These are phyloP conservation scores for Nepenthes mirabilis DNA, from an alignment of 148 eudicot genomes.

Conservation along the genomic window DNA sequence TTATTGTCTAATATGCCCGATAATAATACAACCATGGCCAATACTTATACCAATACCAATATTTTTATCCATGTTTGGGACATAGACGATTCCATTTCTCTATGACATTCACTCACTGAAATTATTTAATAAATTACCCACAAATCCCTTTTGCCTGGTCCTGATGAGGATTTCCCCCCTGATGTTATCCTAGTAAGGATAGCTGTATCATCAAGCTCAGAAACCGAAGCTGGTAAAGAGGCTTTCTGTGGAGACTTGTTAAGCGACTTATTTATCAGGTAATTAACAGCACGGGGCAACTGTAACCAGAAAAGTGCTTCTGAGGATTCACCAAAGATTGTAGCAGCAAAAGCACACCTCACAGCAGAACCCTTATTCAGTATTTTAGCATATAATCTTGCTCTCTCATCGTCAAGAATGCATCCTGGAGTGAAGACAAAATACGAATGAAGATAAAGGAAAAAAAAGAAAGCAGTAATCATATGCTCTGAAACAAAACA, in stretches of 20 bases:
- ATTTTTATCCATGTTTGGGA: too few relatives aligned
- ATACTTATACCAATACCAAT: too few relatives aligned
- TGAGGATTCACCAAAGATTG: constrained; percentile 82
- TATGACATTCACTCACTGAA: too few relatives aligned
- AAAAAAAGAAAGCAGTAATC: neutral
- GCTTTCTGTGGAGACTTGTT: constrained; percentile 49
- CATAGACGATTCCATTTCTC: too few relatives aligned
- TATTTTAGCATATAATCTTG: constrained; percentile 66
- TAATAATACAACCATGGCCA: too few relatives aligned
- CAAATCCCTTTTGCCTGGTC: constrained; percentile 39
- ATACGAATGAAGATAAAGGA: constrained; percentile 5
- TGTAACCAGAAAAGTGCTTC: constrained; percentile 97
- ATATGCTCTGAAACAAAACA: constrained; percentile 1
- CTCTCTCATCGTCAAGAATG: constrained; percentile 89
- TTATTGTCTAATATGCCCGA: too few relatives aligned
- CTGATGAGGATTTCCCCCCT: constrained; percentile 51
- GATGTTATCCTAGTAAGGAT: constrained; percentile 67
- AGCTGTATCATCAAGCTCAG: constrained; percentile 59
- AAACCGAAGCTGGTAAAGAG: constrained; percentile 24
- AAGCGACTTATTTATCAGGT: constrained; percentile 55
- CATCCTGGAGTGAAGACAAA: constrained; percentile 35
- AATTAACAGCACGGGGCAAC: constrained; percentile 71
- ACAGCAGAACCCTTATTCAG: constrained; percentile 56
- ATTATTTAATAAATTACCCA: constrained; percentile 34
- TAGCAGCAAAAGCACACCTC: constrained; percentile 95